Base-by-base conservation (phyloP, 306 rosid species). In the Pueraria montana region DNA sequence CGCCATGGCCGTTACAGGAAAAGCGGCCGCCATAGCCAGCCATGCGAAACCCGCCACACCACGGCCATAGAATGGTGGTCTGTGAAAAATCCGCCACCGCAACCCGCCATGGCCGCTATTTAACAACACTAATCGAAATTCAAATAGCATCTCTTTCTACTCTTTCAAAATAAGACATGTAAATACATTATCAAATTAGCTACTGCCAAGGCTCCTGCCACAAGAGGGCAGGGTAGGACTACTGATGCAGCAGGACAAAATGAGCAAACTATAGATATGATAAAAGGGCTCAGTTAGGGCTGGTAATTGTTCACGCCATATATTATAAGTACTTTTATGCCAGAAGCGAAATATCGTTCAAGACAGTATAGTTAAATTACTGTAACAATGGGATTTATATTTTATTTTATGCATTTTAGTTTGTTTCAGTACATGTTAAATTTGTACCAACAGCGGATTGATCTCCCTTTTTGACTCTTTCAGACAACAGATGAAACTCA, bases 321-420 rank as follows among this genome's bases (percentile, higher is more conserved):
- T 23, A 49, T 46, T 8, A 34, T 48, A 36, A 16, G 55, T 66
- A 78, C 66, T 23, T 50, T 72, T 26, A 64, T 49, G 11, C 67
- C 34, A 46, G 20, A 80, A 27, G 72, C 36, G 18, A 59, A 80
- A 48, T 23, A 49, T 13, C 6, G 43, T 81, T 48, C 58, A 49
- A 34, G 11, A 8, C 27, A 56, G 26, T 14, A 55, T 34, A n/a
- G 66, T 21, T 20, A 58, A 13, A 45, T 45, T 61, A 46, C 43
- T 5, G 32, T 24, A 71, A 61, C 40, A 80, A 56, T 13, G 23
- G 5, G 17, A 61, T 59, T 20, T 46, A 49, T 16, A 64, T 59
- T 45, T 45, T 27, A 45, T 32, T 48, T 13, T 16, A 30, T 16
- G 20, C 14, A 30, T 8, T 16, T 34, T 48, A 63, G 21, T 16